Conservation (phyloP, 441 rosid genomes). For the Dalechampia spathulata region DNA sequence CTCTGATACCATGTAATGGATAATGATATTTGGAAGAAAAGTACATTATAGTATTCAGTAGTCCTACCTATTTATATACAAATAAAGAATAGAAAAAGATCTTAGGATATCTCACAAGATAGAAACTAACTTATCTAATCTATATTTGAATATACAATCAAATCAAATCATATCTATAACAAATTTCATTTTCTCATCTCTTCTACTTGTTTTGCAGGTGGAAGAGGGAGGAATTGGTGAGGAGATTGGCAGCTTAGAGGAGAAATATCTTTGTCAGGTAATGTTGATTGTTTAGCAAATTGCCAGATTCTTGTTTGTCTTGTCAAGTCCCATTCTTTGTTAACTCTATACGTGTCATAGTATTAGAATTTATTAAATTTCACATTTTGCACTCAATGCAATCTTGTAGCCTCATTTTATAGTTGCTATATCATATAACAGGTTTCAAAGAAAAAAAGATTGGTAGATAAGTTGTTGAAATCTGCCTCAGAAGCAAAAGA, state of each 20-base stretch:
- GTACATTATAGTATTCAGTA: too few relatives aligned
- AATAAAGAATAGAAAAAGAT: too few relatives aligned
- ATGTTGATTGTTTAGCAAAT: slow-evolving; percentile 20
- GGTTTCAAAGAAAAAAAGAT: slow-evolving; percentile 62
- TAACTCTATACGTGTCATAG: neutral
- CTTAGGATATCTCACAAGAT: too few relatives aligned
- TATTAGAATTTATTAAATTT: too few relatives aligned
- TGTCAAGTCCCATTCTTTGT: slow-evolving; percentile 5
- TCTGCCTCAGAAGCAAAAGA: slow-evolving; percentile 53
- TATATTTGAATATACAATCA: too few relatives aligned
- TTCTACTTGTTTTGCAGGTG: slow-evolving; percentile 47
- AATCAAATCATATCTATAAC: too few relatives aligned
- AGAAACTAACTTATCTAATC: too few relatives aligned
- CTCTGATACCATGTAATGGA: too few relatives aligned
- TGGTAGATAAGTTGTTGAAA: slow-evolving; percentile 48
- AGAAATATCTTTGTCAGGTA: slow-evolving; percentile 60
- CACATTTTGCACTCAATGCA: too few relatives aligned
- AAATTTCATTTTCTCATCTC: slow-evolving; percentile 23
- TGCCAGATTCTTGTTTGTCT: too few relatives aligned
- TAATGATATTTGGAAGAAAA: too few relatives aligned
- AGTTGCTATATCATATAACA: slow-evolving; percentile 23
- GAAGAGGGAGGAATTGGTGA: slow-evolving; percentile 55
- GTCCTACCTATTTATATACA: too few relatives aligned
- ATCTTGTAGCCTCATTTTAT: slow-evolving; percentile 5
- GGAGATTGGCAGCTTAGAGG: slow-evolving; percentile 55